phyloP scores from a whole-genome alignment of 2,329 filamentous ascomycete species.

The Penicillium polonicum region DNA sequence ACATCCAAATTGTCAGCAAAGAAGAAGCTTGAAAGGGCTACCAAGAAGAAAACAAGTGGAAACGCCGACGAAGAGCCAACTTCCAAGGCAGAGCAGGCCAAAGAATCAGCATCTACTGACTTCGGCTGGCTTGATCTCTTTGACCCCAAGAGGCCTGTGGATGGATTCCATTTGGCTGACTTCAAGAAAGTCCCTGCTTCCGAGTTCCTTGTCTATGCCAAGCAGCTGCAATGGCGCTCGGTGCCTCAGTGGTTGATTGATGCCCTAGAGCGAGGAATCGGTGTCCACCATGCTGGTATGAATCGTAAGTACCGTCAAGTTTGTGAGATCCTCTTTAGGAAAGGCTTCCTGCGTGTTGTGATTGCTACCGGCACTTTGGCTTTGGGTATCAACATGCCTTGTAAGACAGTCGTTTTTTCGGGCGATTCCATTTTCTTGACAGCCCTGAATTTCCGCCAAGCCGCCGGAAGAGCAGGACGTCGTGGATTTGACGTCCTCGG shows the following conservation, averaged over 20 bases:
- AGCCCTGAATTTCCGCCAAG: constrained; percentile 73
- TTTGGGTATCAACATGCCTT: constrained; percentile 80
- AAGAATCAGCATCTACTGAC: constrained; percentile 58
- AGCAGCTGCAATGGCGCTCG: constrained; percentile 52
- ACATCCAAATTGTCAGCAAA: constrained; percentile 3
- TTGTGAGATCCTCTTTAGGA: constrained; percentile 52
- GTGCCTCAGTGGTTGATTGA: constrained; percentile 53
- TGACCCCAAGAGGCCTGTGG: constrained; percentile 61
- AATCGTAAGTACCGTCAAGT: constrained; percentile 71
- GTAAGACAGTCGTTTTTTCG: constrained; percentile 74
- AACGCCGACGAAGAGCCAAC: constrained; percentile 48
- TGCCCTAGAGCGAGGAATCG: constrained; percentile 66
- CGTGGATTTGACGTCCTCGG: constrained; percentile 78
- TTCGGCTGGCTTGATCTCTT: constrained; percentile 62
- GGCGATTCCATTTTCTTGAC: constrained; percentile 73
- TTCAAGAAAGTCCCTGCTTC: constrained; percentile 56
- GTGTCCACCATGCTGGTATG: constrained; percentile 77
- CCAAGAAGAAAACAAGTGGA: constrained; percentile 32
- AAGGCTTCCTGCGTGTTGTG: constrained; percentile 67
- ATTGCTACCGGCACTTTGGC: constrained; percentile 74
- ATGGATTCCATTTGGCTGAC: constrained; percentile 56
- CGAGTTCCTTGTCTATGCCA: constrained; percentile 59
- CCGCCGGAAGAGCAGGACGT: constrained; percentile 73
- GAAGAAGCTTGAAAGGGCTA: constrained; percentile 51
- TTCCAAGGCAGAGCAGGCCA: constrained; percentile 54